Evolutionary conservation across 1,139 yeast species (phyloP), one percentile per base, ranked within the genome.

Genomic region (Candida labiduridarum): DNA sequence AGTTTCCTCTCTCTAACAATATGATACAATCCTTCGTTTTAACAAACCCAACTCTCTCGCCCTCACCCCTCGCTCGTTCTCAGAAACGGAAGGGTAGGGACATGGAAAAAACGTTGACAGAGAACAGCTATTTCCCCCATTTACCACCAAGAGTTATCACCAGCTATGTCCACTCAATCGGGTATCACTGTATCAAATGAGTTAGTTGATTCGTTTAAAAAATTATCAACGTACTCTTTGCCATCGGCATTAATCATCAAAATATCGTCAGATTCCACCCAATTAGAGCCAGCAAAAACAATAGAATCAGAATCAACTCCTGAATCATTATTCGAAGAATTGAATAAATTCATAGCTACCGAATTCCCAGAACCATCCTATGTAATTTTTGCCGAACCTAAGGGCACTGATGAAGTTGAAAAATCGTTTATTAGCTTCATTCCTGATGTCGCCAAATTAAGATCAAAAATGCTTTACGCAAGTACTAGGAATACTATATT

Each of bases 381-480:
- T 61, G 65, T 89, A 36, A 67, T 89, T 9, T 61, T 85, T 2
- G 59, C 63, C 9, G 62, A 61, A 25, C 29, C 29, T 25, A 25
- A 25, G 29, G 29, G 29, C 10, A 4, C 29, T 25, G 41, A 38
- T 6, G 30, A 38, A 19, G 64, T 61, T 3, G 61, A 60, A 15
- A 76, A 72, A 54, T 76, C 83, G 3, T 91, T 94, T 61, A 79
- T 91, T 44, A 83, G 95, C 40, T 92, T 79, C 70, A 94, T 94
- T 45, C 98, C 99, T 0, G 97, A 94, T 65, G 67, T 69, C 45
- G 91, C 97, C 11, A 84, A 86, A 7, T 92, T 94, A 34, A 80
- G 92, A 52, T 80, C 82, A 52, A 94, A 94, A 66, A 94, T 94
- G 98, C 76, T 94, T 49, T 95, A 92, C 67, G 98, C 99, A 2